These are phyloP conservation scores for Magnolia kwangsiensis DNA, from an alignment of 164 flowering plant species.

Conservation along the genomic window DNA sequence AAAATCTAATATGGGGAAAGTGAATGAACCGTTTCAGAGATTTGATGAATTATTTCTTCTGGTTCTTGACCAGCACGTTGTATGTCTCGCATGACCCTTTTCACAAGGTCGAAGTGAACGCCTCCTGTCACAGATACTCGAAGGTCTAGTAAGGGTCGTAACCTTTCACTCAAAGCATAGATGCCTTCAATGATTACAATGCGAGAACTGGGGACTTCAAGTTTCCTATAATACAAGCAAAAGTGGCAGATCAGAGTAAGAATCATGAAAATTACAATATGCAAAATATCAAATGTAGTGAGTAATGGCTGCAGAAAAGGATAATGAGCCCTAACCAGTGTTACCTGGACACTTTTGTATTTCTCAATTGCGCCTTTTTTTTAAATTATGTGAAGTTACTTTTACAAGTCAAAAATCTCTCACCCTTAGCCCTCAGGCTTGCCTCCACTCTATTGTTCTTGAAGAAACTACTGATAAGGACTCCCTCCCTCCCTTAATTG, in stretches of 20 bases:
- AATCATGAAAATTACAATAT: background rate
- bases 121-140: slow-evolving; percentile 94
- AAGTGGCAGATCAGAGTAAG: background rate
- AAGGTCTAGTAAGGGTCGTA: slow-evolving; percentile 78
- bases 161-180: slow-evolving; percentile 86
- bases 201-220: slow-evolving; percentile 86
- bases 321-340: no score
- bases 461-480: no score
- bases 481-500: no score
- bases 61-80: slow-evolving; percentile 97
- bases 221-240: slow-evolving; percentile 40
- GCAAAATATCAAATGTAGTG: background rate
- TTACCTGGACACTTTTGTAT: no score
- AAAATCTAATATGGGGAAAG: slow-evolving; percentile 24
- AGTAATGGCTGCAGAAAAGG: no score
- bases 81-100: slow-evolving; percentile 88
- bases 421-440: no score
- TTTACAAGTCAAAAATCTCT: no score
- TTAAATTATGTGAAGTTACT: no score
- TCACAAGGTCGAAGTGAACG: slow-evolving; percentile 96
- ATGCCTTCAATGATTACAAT: slow-evolving; percentile 94
- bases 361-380: no score
- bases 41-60: slow-evolving; percentile 93
- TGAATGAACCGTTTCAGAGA: slow-evolving; percentile 87
- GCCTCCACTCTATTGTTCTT: no score